A percentile compares a stretch with the other conserved stretches of the same genome.
phyloP scores from a whole-genome alignment of 148 eudicot genomes.

The Amaranthus hypochondriacus region DNA sequence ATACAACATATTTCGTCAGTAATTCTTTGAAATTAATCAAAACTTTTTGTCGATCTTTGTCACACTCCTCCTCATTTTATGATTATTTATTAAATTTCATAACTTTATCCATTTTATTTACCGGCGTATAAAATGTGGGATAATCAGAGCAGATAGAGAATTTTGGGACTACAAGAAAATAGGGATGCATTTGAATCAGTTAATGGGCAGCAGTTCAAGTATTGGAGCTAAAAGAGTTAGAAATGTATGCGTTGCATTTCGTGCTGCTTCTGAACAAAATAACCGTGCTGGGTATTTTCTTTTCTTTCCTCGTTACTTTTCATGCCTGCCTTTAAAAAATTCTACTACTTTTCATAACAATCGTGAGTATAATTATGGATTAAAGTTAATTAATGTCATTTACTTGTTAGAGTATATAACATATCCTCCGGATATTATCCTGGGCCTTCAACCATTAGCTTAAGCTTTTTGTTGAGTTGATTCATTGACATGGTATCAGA shows the following conservation, averaged over 20 bases:
- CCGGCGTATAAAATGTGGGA: background rate
- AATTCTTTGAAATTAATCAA: too few relatives aligned
- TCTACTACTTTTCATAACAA: constrained; percentile 15
- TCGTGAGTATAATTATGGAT: constrained; percentile 5
- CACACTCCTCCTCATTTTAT: too few relatives aligned
- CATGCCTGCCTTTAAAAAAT: background rate
- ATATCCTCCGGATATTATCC: too few relatives aligned
- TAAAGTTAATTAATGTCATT: constrained; percentile 22
- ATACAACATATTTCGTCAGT: too few relatives aligned
- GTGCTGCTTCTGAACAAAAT: constrained; percentile 73
- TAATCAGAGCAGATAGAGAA: constrained; percentile 57
- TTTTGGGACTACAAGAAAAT: constrained; percentile 77
- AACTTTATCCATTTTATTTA: background rate
- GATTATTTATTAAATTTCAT: background rate
- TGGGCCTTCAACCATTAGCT: too few relatives aligned
- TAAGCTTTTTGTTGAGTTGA: too few relatives aligned
- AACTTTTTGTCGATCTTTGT: too few relatives aligned
- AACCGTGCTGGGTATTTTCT: constrained; percentile 63
- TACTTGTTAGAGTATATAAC: background rate
- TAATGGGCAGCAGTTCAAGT: constrained; percentile 97
- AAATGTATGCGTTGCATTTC: constrained; percentile 81
- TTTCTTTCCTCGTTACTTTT: background rate
- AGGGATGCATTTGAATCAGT: constrained; percentile 81
- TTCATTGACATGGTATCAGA: too few relatives aligned
- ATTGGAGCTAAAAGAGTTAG: constrained; percentile 84